Evolutionary conservation across 1,139 yeast genomes (phyloP).

Genomic region (Sugiyamaella castrensis): DNA sequence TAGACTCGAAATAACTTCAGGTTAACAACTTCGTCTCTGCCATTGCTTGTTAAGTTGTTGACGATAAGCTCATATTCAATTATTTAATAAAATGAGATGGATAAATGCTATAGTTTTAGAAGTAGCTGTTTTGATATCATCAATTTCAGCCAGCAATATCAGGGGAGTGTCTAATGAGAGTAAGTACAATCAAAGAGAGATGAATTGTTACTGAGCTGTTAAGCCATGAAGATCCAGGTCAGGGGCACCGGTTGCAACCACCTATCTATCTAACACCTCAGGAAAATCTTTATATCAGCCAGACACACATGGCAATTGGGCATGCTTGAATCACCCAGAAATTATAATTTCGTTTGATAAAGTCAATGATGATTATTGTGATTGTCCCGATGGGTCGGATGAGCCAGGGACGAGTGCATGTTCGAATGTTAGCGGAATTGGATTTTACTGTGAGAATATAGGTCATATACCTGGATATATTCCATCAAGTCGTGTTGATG

Average conservation of each 20-base stretch:
- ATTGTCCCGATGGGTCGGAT: constrained; percentile 97
- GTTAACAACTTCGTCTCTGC: no score
- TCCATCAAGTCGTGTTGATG: constrained; percentile 64
- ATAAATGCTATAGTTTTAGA: no score
- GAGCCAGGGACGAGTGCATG: constrained; percentile 97
- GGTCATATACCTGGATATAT: constrained; percentile 50
- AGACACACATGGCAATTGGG: constrained; percentile 53
- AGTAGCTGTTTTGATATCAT: no score
- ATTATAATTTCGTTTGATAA: constrained; percentile 57
- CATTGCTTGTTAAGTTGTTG: no score
- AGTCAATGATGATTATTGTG: constrained; percentile 87
- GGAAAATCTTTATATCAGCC: constrained; percentile 52
- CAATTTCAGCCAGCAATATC: no score
- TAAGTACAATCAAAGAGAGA: not conserved
- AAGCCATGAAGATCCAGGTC: not conserved
- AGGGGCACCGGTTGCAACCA: not conserved
- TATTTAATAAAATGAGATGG: no score
- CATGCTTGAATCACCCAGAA: constrained; percentile 64
- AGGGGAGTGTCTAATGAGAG: constrained; percentile 8
- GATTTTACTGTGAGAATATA: constrained; percentile 72
- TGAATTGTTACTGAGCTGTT: no score
- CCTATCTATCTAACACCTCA: constrained; percentile 1
- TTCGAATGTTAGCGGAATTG: constrained; percentile 36
- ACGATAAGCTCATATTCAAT: no score
- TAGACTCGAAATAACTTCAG: no score